phyloP scores from a whole-genome alignment of 140 eudicot genomes.

The Bidens hawaiensis region DNA sequence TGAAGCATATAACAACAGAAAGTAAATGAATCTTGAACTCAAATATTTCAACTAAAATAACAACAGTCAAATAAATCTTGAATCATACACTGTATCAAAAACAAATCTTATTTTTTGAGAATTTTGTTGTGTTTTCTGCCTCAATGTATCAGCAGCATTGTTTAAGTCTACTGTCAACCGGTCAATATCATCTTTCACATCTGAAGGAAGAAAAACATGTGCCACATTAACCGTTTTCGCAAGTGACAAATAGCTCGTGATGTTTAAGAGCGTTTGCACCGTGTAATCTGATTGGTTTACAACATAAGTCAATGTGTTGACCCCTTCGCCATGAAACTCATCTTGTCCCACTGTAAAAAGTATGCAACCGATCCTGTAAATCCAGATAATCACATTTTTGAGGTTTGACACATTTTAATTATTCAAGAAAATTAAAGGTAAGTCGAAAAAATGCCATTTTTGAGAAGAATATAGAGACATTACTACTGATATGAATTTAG shows the following conservation, averaged over 20 bases:
- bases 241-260: slow-evolving; percentile 62
- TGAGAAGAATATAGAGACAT: too few species aligned
- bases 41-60: background rate
- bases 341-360: slow-evolving; percentile 87
- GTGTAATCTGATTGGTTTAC: slow-evolving; percentile 94
- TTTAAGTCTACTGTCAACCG: slow-evolving; percentile 48
- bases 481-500: too few species aligned
- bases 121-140: slow-evolving; percentile 61
- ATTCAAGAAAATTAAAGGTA: too few species aligned
- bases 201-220: slow-evolving; percentile 76
- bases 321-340: slow-evolving; percentile 66
- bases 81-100: slow-evolving; percentile 62
- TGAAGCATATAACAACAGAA: slow-evolving; percentile 29
- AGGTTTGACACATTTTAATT: too few species aligned
- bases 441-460: too few species aligned
- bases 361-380: slow-evolving; percentile 87
- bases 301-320: slow-evolving; percentile 65
- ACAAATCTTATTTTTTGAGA: slow-evolving; percentile 56
- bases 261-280: slow-evolving; percentile 69
- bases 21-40: background rate
- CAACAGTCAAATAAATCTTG: background rate
- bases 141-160: slow-evolving; percentile 60
- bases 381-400: too few species aligned
- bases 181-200: slow-evolving; percentile 70
- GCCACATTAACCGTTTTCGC: slow-evolving; percentile 86